Conservation (phyloP, 352 stramenopile genomes). For the Thraustotheca clavata region DNA sequence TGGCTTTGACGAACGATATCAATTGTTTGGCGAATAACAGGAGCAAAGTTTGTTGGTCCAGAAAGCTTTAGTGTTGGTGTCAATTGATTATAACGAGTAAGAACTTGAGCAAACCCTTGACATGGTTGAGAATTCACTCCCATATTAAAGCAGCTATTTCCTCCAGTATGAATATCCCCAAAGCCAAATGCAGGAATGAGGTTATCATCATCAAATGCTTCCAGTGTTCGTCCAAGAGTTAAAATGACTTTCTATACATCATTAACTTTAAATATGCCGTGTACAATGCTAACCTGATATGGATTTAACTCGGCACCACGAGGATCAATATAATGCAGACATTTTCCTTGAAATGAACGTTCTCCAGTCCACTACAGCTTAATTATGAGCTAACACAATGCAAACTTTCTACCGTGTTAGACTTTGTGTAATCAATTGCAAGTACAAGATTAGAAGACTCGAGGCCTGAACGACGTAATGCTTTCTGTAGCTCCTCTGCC, state of each 20-base stretch:
- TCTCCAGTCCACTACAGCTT: constrained; percentile 44
- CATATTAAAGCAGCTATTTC: constrained; percentile 41
- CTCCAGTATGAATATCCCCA: constrained; percentile 43
- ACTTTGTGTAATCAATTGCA: constrained; percentile 56
- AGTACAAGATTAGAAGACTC: constrained; percentile 65
- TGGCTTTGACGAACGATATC: constrained; percentile 35
- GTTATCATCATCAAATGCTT: constrained; percentile 72
- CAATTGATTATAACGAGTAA: constrained; percentile 45
- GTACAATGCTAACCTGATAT: constrained; percentile 37
- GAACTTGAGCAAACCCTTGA: constrained; percentile 48
- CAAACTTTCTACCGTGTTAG: constrained; percentile 39
- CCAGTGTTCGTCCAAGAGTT: constrained; percentile 61
- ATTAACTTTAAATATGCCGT: not conserved
- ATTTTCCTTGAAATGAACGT: constrained; percentile 46
- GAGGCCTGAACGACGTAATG: constrained; percentile 38
- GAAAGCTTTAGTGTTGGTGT: constrained; percentile 49
- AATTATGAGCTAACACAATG: not conserved
- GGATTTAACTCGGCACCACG: constrained; percentile 36
- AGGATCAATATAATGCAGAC: constrained; percentile 49
- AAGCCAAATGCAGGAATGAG: constrained; percentile 69
- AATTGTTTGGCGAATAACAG: constrained; percentile 55
- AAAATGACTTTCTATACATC: constrained; percentile 50
- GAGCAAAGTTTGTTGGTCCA: constrained; percentile 56
- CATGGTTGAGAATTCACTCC: constrained; percentile 32
- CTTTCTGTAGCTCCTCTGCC: constrained; percentile 56